Evolutionary conservation across 768 basidiomycete species (phyloP).

Genomic region (Sistotremastrum niveocremeum): DNA sequence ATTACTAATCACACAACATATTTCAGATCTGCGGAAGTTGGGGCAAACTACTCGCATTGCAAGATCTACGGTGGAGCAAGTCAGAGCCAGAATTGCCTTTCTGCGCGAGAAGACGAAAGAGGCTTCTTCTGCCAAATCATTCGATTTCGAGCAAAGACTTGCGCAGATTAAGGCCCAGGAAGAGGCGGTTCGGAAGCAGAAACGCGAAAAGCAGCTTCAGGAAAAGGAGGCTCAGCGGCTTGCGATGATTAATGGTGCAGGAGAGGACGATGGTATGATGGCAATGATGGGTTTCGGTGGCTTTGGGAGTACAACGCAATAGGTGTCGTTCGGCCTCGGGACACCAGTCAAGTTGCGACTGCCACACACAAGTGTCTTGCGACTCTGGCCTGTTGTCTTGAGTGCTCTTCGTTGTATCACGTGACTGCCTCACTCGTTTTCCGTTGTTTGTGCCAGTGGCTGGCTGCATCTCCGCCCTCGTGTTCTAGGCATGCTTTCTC

Average conservation of each 20-base stretch:
- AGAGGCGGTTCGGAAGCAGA: constrained; percentile 47
- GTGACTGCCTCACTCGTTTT: background rate
- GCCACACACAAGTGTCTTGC: no score
- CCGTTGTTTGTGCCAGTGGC: no score
- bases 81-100: constrained; percentile 77
- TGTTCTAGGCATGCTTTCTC: no score
- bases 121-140: constrained; percentile 74
- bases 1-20: constrained; percentile 3
- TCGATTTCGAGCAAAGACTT: constrained; percentile 85
- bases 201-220: constrained; percentile 69
- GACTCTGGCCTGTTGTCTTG: no score
- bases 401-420: no score
- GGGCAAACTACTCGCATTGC: constrained; percentile 92
- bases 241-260: constrained; percentile 42
- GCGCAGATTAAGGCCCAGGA: constrained; percentile 72
- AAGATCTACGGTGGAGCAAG: constrained; percentile 85
- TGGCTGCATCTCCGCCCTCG: no score
- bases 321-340: constrained; percentile 8
- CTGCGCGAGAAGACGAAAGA: constrained; percentile 81
- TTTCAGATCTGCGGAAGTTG: constrained; percentile 75
- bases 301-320: constrained; percentile 80
- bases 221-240: constrained; percentile 60
- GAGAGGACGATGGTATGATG: constrained; percentile 54
- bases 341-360: background rate
- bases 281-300: constrained; percentile 86